Evolutionary conservation across 805 yeast species (phyloP).

Genomic region (Saccharomycopsis lassenensis): DNA sequence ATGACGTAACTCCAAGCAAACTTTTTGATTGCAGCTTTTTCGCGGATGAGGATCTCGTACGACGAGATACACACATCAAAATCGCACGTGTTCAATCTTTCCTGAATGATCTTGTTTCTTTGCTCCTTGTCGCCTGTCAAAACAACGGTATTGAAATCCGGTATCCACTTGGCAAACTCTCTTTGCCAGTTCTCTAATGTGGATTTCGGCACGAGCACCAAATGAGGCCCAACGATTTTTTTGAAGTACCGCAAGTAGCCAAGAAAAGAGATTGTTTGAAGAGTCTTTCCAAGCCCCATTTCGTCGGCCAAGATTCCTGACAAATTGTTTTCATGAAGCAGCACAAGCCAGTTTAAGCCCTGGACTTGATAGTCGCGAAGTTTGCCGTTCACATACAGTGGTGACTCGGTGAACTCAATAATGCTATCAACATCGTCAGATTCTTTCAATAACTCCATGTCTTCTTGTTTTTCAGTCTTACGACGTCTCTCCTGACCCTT

Average conservation of each 20-base stretch:
- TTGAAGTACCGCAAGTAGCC: slow-evolving; percentile 60
- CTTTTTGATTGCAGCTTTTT: slow-evolving; percentile 54
- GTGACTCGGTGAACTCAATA: slow-evolving; percentile 76
- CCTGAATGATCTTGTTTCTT: slow-evolving; percentile 42
- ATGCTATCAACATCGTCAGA: slow-evolving; percentile 24
- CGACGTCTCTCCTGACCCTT: slow-evolving; percentile 34
- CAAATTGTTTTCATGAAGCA: slow-evolving; percentile 54
- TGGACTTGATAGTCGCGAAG: slow-evolving; percentile 69
- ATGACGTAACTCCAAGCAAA: slow-evolving; percentile 68
- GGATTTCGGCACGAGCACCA: slow-evolving; percentile 70
- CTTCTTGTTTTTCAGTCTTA: slow-evolving; percentile 70
- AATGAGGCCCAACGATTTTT: slow-evolving; percentile 56
- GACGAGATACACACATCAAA: slow-evolving; percentile 67
- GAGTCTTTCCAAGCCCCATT: slow-evolving; percentile 77
- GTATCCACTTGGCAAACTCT: slow-evolving; percentile 71
- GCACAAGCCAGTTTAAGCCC: slow-evolving; percentile 71
- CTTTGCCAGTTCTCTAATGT: slow-evolving; percentile 75
- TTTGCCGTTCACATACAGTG: slow-evolving; percentile 55
- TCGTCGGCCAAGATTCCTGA: slow-evolving; percentile 78
- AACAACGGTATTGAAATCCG: slow-evolving; percentile 60
- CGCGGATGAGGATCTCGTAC: slow-evolving; percentile 68
- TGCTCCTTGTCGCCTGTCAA: slow-evolving; percentile 67
- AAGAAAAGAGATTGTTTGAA: slow-evolving; percentile 67
- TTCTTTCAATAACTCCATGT: slow-evolving; percentile 49
- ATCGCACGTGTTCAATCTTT: slow-evolving; percentile 42